Percentiles rank a stretch among this genome's conserved stretches.
These are phyloP conservation scores for Candida insectorum DNA, from an alignment of 805 yeast genomes.

Conservation along the genomic window DNA sequence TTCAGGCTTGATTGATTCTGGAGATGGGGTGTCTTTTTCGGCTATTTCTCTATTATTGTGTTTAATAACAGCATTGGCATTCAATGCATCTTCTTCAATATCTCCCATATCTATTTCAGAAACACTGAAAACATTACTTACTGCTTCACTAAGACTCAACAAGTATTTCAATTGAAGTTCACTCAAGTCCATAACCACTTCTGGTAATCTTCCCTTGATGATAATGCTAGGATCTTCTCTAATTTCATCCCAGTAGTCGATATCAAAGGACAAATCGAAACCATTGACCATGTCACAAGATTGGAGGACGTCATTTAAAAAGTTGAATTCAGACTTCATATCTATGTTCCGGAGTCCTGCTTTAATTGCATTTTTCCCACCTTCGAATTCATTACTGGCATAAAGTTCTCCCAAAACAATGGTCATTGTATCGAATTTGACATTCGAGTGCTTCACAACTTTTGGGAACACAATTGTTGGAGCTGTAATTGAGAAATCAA, in stretches of 20 bases:
- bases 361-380: slow-evolving; percentile 47
- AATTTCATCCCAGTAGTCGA: slow-evolving; percentile 50
- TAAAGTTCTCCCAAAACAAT: slow-evolving; percentile 81
- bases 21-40: neutral
- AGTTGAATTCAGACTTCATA: slow-evolving; percentile 58
- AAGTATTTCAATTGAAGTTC: slow-evolving; percentile 68
- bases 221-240: slow-evolving; percentile 45
- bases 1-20: slow-evolving; percentile 1
- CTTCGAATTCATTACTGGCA: slow-evolving; percentile 57
- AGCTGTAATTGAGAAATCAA: slow-evolving; percentile 70
- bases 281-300: slow-evolving; percentile 61
- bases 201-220: slow-evolving; percentile 57
- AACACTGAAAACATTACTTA: slow-evolving; percentile 51
- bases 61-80: slow-evolving; percentile 52
- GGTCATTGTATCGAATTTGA: slow-evolving; percentile 55
- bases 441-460: slow-evolving; percentile 14
- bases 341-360: slow-evolving; percentile 73
- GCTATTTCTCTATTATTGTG: slow-evolving; percentile 15
- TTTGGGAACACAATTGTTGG: slow-evolving; percentile 81
- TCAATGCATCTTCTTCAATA: slow-evolving; percentile 56
- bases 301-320: slow-evolving; percentile 46
- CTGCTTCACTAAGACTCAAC: slow-evolving; percentile 49
- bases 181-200: slow-evolving; percentile 61
- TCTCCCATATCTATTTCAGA: slow-evolving; percentile 45
- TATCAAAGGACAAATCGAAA: slow-evolving; percentile 57